Evolutionary conservation across 192 early-diverging fungal genomes (phyloP).

Genomic region (Umbelopsis sp.): DNA sequence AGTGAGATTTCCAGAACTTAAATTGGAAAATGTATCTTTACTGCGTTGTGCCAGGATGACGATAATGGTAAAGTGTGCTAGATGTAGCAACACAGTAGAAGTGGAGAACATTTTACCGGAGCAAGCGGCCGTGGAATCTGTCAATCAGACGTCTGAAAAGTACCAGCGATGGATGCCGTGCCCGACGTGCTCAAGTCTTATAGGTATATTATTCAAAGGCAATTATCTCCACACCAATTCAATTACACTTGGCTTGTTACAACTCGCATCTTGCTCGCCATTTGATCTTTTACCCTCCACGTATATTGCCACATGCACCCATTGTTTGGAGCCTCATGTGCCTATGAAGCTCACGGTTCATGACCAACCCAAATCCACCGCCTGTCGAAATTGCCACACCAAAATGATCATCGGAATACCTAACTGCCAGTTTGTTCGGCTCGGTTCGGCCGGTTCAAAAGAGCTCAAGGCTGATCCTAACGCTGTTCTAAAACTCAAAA

Average conservation of each 20-base stretch:
- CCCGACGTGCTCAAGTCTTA: conserved; percentile 28
- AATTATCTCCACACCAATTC: conserved; percentile 56
- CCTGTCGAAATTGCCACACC: conserved; percentile 48
- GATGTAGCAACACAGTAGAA: conserved; percentile 74
- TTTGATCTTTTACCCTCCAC: conserved; percentile 76
- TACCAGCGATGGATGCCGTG: conserved; percentile 33
- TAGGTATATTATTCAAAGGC: conserved; percentile 32
- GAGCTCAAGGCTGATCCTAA: conserved; percentile 24
- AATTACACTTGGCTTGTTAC: conserved; percentile 68
- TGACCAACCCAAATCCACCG: conserved; percentile 45
- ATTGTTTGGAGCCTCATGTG: conserved; percentile 59
- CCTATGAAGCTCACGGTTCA: conserved; percentile 42
- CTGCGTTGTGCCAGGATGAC: conserved; percentile 66
- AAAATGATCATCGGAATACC: conserved; percentile 49
- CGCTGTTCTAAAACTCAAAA: conserved; percentile 45
- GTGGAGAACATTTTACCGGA: conserved; percentile 57
- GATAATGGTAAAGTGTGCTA: conserved; percentile 68
- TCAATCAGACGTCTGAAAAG: not conserved
- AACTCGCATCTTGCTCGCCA: conserved; percentile 68
- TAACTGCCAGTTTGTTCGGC: conserved; percentile 60
- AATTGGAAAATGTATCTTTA: conserved; percentile 68
- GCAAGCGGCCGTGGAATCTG: conserved; percentile 7
- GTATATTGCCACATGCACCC: conserved; percentile 70
- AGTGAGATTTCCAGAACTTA: conserved; percentile 64
- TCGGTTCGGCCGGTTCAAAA: conserved; percentile 34